phyloP scores from a whole-genome alignment of 2,329 filamentous ascomycete species.

The Botrytis fabae region DNA sequence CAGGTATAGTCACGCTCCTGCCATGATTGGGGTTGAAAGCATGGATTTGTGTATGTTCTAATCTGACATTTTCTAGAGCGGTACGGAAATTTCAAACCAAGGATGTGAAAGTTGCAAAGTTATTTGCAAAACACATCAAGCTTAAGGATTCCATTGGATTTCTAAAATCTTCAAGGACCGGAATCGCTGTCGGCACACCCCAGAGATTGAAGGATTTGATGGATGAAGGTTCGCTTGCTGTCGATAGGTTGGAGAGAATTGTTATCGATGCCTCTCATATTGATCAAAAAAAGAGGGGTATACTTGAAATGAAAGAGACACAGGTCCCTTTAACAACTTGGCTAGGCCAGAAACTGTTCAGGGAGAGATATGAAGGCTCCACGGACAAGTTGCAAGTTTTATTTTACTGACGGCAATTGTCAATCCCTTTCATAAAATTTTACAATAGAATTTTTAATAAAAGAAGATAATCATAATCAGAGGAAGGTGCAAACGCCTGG shows the following conservation, averaged over 20 bases:
- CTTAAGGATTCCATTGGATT: slow-evolving; percentile 80
- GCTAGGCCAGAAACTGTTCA: slow-evolving; percentile 69
- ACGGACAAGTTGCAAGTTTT: slow-evolving; percentile 59
- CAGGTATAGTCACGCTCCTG: slow-evolving; percentile 50
- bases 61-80: slow-evolving; percentile 49
- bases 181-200: slow-evolving; percentile 89
- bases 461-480: neutral
- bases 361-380: slow-evolving; percentile 62
- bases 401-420: slow-evolving; percentile 55
- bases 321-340: slow-evolving; percentile 77
- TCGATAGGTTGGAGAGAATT: slow-evolving; percentile 72
- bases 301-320: slow-evolving; percentile 94
- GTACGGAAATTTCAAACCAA: slow-evolving; percentile 79
- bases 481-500: slow-evolving; percentile 6
- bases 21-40: neutral
- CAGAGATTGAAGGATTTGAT: slow-evolving; percentile 78
- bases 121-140: slow-evolving; percentile 99
- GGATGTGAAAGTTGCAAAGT: slow-evolving; percentile 76
- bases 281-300: slow-evolving; percentile 89
- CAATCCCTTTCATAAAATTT: neutral
- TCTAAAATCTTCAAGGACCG: slow-evolving; percentile 68
- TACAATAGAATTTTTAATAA: neutral
- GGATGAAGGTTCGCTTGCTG: slow-evolving; percentile 72
- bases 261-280: slow-evolving; percentile 91
- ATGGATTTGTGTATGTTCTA: neutral